Percentiles rank a stretch among this genome's conserved stretches.
These are phyloP conservation scores for Euphorbia corollata DNA, from an alignment of 441 rosid species.

Conservation along the genomic window DNA sequence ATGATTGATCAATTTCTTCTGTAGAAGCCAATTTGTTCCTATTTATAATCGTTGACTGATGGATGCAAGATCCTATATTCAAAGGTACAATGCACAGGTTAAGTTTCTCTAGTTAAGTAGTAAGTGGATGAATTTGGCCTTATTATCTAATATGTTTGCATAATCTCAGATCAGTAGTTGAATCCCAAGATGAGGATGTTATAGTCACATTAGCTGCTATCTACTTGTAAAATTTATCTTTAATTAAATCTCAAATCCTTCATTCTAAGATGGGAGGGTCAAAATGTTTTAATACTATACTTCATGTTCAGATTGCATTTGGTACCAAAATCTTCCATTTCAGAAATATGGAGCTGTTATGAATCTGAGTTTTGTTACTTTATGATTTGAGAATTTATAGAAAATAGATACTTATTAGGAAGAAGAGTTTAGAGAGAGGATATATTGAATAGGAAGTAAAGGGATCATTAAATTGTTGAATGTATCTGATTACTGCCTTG, in stretches of 20 bases:
- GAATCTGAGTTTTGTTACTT: too few relatives aligned
- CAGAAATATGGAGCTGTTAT: too few relatives aligned
- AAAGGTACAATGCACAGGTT: not conserved
- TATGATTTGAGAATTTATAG: too few relatives aligned
- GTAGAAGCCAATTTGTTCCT: conserved; percentile 19
- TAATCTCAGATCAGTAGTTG: not conserved
- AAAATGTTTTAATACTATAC: not conserved
- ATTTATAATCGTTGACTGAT: not conserved
- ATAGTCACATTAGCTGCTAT: not conserved
- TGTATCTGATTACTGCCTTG: too few relatives aligned
- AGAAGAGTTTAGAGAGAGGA: too few relatives aligned
- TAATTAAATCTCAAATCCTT: not conserved
- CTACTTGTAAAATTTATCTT: not conserved
- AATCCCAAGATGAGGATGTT: not conserved
- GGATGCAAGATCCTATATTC: not conserved
- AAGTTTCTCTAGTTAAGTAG: not conserved
- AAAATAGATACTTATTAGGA: too few relatives aligned
- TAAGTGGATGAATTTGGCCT: not conserved
- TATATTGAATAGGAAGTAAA: too few relatives aligned
- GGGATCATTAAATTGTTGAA: too few relatives aligned
- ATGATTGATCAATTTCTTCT: conserved; percentile 66
- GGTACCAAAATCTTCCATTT: too few relatives aligned
- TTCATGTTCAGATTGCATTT: too few relatives aligned
- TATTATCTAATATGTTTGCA: not conserved
- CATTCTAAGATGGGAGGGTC: not conserved